Conservation (phyloP, 2,329 filamentous ascomycete genomes). For the Nigrospora sphaerica region DNA sequence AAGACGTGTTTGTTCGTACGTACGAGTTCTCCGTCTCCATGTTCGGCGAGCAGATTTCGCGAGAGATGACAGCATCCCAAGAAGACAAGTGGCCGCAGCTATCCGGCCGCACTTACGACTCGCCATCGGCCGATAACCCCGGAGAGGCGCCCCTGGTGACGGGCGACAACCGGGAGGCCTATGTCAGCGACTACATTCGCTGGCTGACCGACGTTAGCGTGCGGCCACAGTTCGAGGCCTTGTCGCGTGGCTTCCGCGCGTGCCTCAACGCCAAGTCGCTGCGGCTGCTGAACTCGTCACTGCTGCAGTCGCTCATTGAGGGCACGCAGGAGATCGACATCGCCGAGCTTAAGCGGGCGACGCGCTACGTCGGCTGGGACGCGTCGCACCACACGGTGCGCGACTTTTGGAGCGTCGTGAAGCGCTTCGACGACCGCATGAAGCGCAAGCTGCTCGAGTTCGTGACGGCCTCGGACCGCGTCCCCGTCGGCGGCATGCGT, state of each 20-base stretch:
- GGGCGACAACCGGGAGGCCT: slow-evolving; percentile 68
- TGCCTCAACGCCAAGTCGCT: slow-evolving; percentile 68
- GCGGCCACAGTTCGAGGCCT: slow-evolving; percentile 69
- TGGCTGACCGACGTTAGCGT: slow-evolving; percentile 78
- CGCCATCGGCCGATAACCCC: slow-evolving; percentile 28
- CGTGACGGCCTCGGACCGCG: slow-evolving; percentile 84
- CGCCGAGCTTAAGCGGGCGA: slow-evolving; percentile 58
- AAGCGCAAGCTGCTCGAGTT: slow-evolving; percentile 80
- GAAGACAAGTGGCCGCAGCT: slow-evolving; percentile 49
- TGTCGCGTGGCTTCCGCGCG: slow-evolving; percentile 70
- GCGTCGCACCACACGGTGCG: slow-evolving; percentile 60
- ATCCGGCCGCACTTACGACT: slow-evolving; percentile 13
- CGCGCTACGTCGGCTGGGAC: slow-evolving; percentile 78
- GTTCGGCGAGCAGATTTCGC: slow-evolving; percentile 49
- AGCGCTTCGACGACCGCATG: slow-evolving; percentile 58
- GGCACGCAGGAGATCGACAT: slow-evolving; percentile 78
- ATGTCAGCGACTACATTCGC: slow-evolving; percentile 75
- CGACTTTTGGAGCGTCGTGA: slow-evolving; percentile 81
- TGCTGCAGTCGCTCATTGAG: slow-evolving; percentile 74
- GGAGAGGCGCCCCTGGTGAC: slow-evolving; percentile 69
- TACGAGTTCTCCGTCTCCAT: slow-evolving; percentile 73
- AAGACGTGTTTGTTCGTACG: slow-evolving; percentile 74
- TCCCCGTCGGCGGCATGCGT: slow-evolving; percentile 79
- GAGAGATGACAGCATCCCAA: slow-evolving; percentile 41
- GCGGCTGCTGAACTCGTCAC: slow-evolving; percentile 60